Percentiles rank a stretch among this genome's conserved stretches.
phyloP scores from a whole-genome alignment of 306 rosid genomes.

The Luffa acutangula region DNA sequence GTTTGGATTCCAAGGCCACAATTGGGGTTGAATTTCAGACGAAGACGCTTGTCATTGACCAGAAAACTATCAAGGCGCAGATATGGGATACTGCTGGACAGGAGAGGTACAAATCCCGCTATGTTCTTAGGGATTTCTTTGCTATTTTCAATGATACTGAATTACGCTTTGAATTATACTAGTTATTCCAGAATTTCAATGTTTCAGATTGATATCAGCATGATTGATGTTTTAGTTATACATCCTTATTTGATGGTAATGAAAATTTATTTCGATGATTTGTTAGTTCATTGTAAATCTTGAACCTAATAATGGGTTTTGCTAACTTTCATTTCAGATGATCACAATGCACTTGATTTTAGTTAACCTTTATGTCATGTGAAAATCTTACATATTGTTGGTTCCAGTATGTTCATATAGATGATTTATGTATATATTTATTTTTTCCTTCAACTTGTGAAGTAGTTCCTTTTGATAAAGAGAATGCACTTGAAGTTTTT shows the following conservation, averaged over 20 bases:
- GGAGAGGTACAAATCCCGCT: constrained; percentile 47
- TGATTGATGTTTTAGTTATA: background rate
- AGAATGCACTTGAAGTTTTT: background rate
- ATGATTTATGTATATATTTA: background rate
- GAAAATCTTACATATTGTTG: background rate
- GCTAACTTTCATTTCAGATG: background rate
- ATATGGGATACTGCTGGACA: constrained; percentile 99
- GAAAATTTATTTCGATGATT: background rate
- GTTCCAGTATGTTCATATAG: background rate
- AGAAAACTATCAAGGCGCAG: constrained; percentile 81
- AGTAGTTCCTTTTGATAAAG: background rate
- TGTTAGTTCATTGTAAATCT: background rate
- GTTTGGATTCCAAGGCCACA: constrained; percentile 70
- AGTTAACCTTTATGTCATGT: background rate
- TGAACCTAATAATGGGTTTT: background rate
- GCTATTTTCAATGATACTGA: background rate
- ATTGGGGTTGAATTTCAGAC: constrained; percentile 93
- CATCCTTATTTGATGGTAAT: background rate
- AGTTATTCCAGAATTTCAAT: background rate
- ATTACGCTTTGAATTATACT: background rate
- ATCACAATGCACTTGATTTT: background rate
- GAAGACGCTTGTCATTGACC: constrained; percentile 68
- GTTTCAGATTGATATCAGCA: background rate
- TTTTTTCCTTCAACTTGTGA: background rate
- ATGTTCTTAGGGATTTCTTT: background rate